Base-by-base conservation (phyloP, 202 grass and related monocot species). In the Carex arenaria region DNA sequence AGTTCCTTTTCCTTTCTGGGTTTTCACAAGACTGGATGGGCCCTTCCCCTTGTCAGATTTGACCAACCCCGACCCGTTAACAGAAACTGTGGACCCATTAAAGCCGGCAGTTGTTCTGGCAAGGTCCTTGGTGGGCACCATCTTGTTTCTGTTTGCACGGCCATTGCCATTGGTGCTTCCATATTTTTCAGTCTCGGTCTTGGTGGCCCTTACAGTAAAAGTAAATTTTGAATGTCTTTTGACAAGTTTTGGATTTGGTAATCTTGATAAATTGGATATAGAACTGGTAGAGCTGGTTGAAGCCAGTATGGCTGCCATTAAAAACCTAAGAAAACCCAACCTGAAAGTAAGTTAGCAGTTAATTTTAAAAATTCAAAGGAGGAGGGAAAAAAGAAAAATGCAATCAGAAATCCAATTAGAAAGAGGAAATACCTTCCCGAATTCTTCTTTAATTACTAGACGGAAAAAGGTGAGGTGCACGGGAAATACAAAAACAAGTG, bases 81-180 rank as follows among this genome's bases (percentile, higher is more conserved):
- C 73, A 82, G 40, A 68, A 32, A 82, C 65, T 67, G 80, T 86
- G 45, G 87, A 89, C 22, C 90, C 90, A 66, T 93, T 92, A 18
- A 90, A 69, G 56, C 80, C 72, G 5, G 84, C 89, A 67, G 32
- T 89, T 67, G 80, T 82, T 81, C 84, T 93, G 23, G 81, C 76
- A 82, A 98, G 87, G 42, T 93, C 89, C 61, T 78, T 92, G 9
- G 90, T 95, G 1, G 92, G 87, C 57, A 98, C 92, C 92, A 95
- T 98, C 54, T 91, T 98, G 59, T 45, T 90, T 40, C 90, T 98
- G 59, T 45, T 90, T 40, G 61, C 83, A 0, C 86, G 79, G 10
- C 89, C 89, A 89, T 94, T 90, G 53, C 89, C 89, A 89, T 94
- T 90, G 53, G 86, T 84, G 80, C 80, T 82, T 61, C 65, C 76